A percentile compares a stretch with the other conserved stretches of the same genome.
Conservation (phyloP, 1,284 basidiomycete genomes). For the Ustilago crameri region DNA sequence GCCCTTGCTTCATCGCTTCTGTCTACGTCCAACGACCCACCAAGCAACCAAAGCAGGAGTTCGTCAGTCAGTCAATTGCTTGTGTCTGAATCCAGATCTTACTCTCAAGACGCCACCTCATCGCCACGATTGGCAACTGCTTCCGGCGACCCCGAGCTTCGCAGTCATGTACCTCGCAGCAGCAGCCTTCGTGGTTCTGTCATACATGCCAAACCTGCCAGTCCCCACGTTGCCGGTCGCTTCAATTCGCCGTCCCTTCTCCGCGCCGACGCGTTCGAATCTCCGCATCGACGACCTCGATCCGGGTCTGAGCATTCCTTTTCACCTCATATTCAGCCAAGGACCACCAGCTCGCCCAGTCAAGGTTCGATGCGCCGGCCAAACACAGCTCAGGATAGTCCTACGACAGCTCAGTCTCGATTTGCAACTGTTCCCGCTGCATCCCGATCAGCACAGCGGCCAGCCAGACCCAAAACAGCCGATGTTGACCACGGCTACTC, state of each 20-base stretch:
- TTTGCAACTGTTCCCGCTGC: neutral
- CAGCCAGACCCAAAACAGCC: slow-evolving; percentile 28
- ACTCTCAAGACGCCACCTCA: neutral
- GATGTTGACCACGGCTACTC: slow-evolving; percentile 29
- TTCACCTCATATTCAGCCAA: slow-evolving; percentile 38
- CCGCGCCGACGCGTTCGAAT: slow-evolving; percentile 1
- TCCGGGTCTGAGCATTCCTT: slow-evolving; percentile 21
- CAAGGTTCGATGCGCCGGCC: slow-evolving; percentile 17
- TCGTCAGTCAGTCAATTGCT: neutral
- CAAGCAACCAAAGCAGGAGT: neutral
- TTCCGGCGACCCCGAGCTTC: neutral
- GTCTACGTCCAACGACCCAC: neutral
- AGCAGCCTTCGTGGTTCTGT: slow-evolving; percentile 34
- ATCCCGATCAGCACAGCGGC: slow-evolving; percentile 8
- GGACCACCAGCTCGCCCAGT: slow-evolving; percentile 39
- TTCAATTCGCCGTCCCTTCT: neutral
- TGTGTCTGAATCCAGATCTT: neutral
- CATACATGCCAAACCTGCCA: slow-evolving; percentile 7
- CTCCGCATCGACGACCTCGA: slow-evolving; percentile 25
- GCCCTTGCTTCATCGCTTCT: slow-evolving; percentile 3
- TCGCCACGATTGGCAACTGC: neutral
- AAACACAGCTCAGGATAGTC: slow-evolving; percentile 13
- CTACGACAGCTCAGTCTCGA: slow-evolving; percentile 8
- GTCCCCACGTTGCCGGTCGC: neutral
- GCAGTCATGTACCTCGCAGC: slow-evolving; percentile 23